A percentile compares a stretch with the other conserved stretches of the same genome.
Evolutionary conservation across 495 filamentous ascomycete genomes (phyloP).

Genomic region (Penicillium pulvis): DNA sequence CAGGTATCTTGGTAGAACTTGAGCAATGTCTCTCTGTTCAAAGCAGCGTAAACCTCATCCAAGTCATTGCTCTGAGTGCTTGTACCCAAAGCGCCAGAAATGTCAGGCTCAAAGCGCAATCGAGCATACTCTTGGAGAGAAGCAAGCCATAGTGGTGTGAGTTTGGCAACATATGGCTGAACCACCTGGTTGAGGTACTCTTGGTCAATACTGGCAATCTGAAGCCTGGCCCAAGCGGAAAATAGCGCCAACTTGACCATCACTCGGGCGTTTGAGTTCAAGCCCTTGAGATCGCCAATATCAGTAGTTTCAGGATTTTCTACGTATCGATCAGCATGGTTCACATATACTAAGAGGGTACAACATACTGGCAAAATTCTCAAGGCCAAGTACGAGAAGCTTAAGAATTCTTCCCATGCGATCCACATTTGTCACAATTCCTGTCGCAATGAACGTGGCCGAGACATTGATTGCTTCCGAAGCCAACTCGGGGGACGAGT

Average conservation of each 20-base stretch:
- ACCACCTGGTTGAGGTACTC: slow-evolving; percentile 86
- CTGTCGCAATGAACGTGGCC: slow-evolving; percentile 92
- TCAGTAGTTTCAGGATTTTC: slow-evolving; percentile 74
- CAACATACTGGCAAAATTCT: slow-evolving; percentile 71
- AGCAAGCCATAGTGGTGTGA: slow-evolving; percentile 92
- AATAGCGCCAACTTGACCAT: slow-evolving; percentile 98
- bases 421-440: slow-evolving; percentile 96
- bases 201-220: slow-evolving; percentile 93
- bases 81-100: slow-evolving; percentile 81
- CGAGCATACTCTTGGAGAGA: slow-evolving; percentile 93
- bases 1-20: slow-evolving; percentile 98
- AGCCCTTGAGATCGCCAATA: slow-evolving; percentile 89
- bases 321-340: neutral
- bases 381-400: slow-evolving; percentile 85
- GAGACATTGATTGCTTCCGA: slow-evolving; percentile 98
- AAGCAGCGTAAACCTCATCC: slow-evolving; percentile 87
- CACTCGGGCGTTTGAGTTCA: slow-evolving; percentile 94
- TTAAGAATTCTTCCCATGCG: slow-evolving; percentile 97
- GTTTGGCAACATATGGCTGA: slow-evolving; percentile 81
- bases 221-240: slow-evolving; percentile 98
- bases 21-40: slow-evolving; percentile 91
- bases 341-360: neutral
- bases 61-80: slow-evolving; percentile 69
- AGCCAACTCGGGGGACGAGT: slow-evolving; percentile 94
- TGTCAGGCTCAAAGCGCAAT: slow-evolving; percentile 93